A percentile compares a stretch with the other conserved stretches of the same genome.
Evolutionary conservation across 495 filamentous ascomycete genomes (phyloP).

Genomic region (Annulohypoxylon moriforme): DNA sequence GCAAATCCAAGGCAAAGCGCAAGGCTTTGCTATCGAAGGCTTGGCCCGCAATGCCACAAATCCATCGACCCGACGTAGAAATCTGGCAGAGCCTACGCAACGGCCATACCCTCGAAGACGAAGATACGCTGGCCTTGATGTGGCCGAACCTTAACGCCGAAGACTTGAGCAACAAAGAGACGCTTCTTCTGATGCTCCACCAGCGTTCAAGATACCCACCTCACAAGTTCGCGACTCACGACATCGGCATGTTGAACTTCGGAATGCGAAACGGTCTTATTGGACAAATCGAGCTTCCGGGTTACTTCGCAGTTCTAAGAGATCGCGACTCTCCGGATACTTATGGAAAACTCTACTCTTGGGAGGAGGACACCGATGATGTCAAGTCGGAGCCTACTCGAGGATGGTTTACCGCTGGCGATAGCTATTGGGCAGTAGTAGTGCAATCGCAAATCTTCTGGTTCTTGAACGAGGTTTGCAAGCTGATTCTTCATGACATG

Average conservation of each 20-base stretch:
- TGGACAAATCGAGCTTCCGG: conserved; percentile 51
- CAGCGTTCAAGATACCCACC: conserved; percentile 55
- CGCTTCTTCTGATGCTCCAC: conserved; percentile 57
- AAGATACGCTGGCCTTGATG: conserved; percentile 13
- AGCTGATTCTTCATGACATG: conserved; percentile 59
- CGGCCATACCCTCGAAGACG: conserved; percentile 2
- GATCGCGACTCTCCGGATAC: conserved; percentile 44
- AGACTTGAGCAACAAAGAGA: conserved; percentile 54
- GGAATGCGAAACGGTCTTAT: conserved; percentile 44
- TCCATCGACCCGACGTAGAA: conserved; percentile 32
- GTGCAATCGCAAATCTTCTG: conserved; percentile 55
- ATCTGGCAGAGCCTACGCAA: conserved; percentile 35
- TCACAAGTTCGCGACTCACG: conserved; percentile 48
- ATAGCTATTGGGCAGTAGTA: conserved; percentile 60
- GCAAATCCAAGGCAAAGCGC: conserved; percentile 23
- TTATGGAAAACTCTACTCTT: conserved; percentile 61
- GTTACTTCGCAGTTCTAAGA: conserved; percentile 57
- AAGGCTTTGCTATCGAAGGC: conserved; percentile 18
- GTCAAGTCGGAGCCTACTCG: not conserved
- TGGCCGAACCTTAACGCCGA: conserved; percentile 64
- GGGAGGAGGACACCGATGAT: conserved; percentile 45
- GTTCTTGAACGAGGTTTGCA: conserved; percentile 58
- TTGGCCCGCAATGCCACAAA: conserved; percentile 21
- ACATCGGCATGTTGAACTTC: conserved; percentile 46
- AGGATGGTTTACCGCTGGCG: conserved; percentile 45